Conservation (phyloP, 2,329 filamentous ascomycete species). For the Cladosporium sp. region DNA sequence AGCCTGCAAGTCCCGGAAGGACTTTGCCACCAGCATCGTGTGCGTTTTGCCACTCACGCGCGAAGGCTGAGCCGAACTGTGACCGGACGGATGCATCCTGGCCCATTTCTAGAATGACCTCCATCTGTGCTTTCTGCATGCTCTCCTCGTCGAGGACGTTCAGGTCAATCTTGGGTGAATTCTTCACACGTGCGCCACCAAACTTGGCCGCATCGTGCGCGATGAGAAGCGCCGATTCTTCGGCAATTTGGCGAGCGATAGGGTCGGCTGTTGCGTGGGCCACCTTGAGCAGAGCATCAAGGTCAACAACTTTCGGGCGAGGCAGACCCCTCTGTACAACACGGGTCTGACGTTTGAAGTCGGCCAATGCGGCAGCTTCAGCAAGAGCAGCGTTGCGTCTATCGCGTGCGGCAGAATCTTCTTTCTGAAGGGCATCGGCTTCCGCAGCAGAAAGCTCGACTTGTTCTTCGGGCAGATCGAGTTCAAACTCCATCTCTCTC, state of each 20-base stretch:
- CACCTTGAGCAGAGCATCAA: constrained; percentile 65
- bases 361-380: constrained; percentile 66
- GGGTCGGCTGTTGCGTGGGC: constrained; percentile 64
- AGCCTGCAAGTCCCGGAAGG: constrained; percentile 80
- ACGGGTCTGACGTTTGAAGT: constrained; percentile 81
- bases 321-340: constrained; percentile 87
- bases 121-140: constrained; percentile 72
- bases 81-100: constrained; percentile 41
- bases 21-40: constrained; percentile 44
- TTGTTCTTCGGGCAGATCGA: constrained; percentile 84
- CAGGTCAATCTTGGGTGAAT: constrained; percentile 57
- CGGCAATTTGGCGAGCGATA: constrained; percentile 68
- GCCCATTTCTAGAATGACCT: constrained; percentile 70
- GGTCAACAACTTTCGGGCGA: constrained; percentile 71
- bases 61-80: constrained; percentile 50
- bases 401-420: constrained; percentile 74
- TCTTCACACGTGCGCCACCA: constrained; percentile 65
- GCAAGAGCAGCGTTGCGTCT: constrained; percentile 61
- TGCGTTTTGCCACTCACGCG: constrained; percentile 48
- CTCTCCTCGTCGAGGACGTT: constrained; percentile 68
- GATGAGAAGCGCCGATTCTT: constrained; percentile 76
- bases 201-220: constrained; percentile 79
- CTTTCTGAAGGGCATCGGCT: constrained; percentile 57
- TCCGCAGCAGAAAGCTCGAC: constrained; percentile 53
- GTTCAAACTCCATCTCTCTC: constrained; percentile 90